Conservation (phyloP, 352 stramenopile genomes). For the Pythium monospermum region DNA sequence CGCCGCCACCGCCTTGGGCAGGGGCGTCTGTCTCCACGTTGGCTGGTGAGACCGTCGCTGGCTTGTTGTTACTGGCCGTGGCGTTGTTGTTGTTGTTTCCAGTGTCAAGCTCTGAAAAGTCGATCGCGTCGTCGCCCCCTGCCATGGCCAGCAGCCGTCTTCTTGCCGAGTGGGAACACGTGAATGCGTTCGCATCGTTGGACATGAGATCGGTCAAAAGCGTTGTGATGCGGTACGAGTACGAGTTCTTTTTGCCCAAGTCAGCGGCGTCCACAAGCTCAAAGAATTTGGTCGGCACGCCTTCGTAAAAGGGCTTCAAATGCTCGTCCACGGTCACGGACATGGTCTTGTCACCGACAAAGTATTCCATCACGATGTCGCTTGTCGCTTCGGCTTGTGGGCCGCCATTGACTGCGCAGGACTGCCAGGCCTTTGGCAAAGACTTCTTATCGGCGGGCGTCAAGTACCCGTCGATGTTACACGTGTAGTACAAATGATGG, state of each 20-base stretch:
- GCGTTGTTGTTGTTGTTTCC: neutral
- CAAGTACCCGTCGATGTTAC: conserved; percentile 5
- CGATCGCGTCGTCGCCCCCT: too few species aligned
- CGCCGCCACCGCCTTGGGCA: neutral
- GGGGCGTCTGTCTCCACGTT: too few species aligned
- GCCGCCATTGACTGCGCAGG: neutral
- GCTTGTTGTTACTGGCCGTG: neutral
- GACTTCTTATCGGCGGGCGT: conserved; percentile 1
- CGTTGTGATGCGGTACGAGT: conserved; percentile 8
- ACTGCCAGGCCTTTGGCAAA: conserved; percentile 8
- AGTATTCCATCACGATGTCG: conserved; percentile 12
- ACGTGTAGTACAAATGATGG: conserved; percentile 12
- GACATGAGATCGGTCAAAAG: conserved; percentile 9
- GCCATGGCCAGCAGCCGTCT: neutral
- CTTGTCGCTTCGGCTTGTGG: conserved; percentile 1
- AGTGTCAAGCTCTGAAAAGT: neutral
- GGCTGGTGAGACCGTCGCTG: too few species aligned
- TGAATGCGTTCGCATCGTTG: conserved; percentile 4
- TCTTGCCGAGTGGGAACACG: neutral
- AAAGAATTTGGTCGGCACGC: conserved; percentile 8
- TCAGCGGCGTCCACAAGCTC: conserved; percentile 11
- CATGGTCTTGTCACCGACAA: conserved; percentile 3
- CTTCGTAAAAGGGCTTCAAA: conserved; percentile 9
- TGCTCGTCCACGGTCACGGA: conserved; percentile 9
- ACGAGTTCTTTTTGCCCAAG: conserved; percentile 2